Conservation (phyloP, 176 grass and related monocot species). For the Echinochloa phyllopogon region DNA sequence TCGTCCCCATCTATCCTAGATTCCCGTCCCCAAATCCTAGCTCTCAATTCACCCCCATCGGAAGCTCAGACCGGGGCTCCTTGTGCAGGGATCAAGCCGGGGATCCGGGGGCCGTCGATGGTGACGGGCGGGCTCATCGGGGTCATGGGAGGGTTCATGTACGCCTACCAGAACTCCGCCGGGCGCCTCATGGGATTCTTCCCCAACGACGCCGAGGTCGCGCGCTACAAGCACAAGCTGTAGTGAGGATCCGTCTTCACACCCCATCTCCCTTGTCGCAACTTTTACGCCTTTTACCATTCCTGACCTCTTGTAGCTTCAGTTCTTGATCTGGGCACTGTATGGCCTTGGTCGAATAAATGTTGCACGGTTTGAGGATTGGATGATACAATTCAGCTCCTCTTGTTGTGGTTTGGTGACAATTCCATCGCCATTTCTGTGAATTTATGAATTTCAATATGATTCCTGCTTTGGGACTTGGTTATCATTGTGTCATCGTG, state of each 20-base stretch:
- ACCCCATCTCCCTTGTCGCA: background rate
- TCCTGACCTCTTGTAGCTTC: slow-evolving; percentile 41
- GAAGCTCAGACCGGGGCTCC: slow-evolving; percentile 11
- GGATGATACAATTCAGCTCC: slow-evolving; percentile 44
- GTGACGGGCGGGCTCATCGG: slow-evolving; percentile 92
- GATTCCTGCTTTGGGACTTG: background rate
- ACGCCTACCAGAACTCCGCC: slow-evolving; percentile 96
- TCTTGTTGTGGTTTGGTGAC: slow-evolving; percentile 21
- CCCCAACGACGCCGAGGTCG: slow-evolving; percentile 88
- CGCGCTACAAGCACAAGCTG: slow-evolving; percentile 66
- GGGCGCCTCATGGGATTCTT: slow-evolving; percentile 97
- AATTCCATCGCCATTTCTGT: slow-evolving; percentile 20
- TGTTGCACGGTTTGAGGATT: slow-evolving; percentile 38
- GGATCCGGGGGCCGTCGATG: slow-evolving; percentile 96
- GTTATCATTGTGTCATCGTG: background rate
- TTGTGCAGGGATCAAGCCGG: slow-evolving; percentile 86
- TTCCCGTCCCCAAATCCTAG: background rate
- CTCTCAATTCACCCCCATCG: background rate
- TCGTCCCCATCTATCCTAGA: background rate
- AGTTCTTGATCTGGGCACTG: slow-evolving; percentile 37
- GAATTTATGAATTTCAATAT: slow-evolving; percentile 11
- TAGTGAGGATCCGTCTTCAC: background rate
- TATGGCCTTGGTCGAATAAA: slow-evolving; percentile 49
- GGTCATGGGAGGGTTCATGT: slow-evolving; percentile 94
- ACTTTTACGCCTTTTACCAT: slow-evolving; percentile 19